Base-by-base conservation (phyloP, 306 rosid genomes). In the Ormosia semicastrata region DNA sequence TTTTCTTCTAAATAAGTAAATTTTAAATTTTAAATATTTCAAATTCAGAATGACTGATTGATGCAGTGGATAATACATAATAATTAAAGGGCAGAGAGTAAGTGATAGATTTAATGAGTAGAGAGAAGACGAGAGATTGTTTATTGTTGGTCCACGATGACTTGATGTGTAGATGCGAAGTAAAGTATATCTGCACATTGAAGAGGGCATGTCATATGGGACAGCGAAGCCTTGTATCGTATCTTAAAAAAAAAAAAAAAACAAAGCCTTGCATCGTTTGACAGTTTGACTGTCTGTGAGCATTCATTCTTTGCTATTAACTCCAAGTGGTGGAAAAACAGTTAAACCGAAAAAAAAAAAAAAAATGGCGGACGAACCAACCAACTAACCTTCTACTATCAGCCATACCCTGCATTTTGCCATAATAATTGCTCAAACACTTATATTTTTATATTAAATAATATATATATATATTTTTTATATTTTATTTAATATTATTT, bases 131-230 rank as follows among this genome's bases (percentile, higher is more conserved):
- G 7, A 62, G 41, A 17, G 34, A 57, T 15, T n/a, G 60, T 15
- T 14, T 6, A 8, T 49, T 12, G 12, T 3, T 14, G n/a, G 2
- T 39, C 56, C 1, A 11, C 0, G 1, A 4, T 7, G 7, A 44
- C 58, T 14, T 2, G 36, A 76, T 77, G 41, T 53, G 76, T 67
- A 56, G 14, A 56, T 78, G 59, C 75, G 67, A 77, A 64, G 81
- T 47, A 47, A 78, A 54, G 82, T 56, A 78, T 78, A 78, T 54
- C 8, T 41, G 47, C 58, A 67, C 76, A 40, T 67, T 68, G 6
- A 40, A 50, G n/a, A 50, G 4, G n/a, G 57, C 30, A 54, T 78
- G 11, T 3, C 52, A 76, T 63, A 33, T 17, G 72, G 40, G 50
- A 64, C 64, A 47, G 14, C 65, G 50, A 66, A 37, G 66, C 66